Evolutionary conservation across 2,329 filamentous ascomycete genomes (phyloP).

Genomic region (Aspergillus melleus): DNA sequence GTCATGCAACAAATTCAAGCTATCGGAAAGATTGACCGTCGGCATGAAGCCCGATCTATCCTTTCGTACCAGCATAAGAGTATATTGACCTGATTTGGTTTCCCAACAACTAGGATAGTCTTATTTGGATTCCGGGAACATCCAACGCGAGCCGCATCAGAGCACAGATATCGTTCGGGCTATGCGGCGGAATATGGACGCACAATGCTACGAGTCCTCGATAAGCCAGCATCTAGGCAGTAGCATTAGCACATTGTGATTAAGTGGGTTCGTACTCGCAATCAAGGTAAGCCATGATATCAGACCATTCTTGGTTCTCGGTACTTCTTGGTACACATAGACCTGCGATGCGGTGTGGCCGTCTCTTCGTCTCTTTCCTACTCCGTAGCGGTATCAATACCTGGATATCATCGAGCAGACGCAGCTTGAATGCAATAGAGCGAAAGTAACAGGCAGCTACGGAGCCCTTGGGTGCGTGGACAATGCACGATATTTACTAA

Average conservation of each 20-base stretch:
- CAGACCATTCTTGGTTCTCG: neutral
- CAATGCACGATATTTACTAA: neutral
- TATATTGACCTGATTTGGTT: neutral
- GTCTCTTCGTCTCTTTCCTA: neutral
- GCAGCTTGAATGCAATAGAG: neutral
- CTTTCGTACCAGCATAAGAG: neutral
- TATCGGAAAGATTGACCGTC: neutral
- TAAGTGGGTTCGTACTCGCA: neutral
- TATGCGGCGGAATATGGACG: neutral
- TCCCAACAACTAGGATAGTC: neutral
- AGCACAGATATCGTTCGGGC: too few species aligned
- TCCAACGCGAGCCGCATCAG: neutral
- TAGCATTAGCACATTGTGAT: neutral
- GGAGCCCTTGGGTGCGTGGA: conserved; percentile 8
- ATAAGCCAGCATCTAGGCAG: neutral
- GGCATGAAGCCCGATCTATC: neutral
- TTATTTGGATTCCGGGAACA: neutral
- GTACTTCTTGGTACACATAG: neutral
- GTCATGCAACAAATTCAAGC: neutral
- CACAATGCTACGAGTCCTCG: neutral
- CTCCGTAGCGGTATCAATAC: neutral
- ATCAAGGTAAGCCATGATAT: conserved; percentile 3
- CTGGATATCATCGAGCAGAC: neutral
- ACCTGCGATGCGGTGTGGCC: conserved; percentile 9
- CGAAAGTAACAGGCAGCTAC: neutral